These are phyloP conservation scores for Saccharomyces hybrid DNA, from an alignment of 1,139 yeast genomes.

Conservation along the genomic window DNA sequence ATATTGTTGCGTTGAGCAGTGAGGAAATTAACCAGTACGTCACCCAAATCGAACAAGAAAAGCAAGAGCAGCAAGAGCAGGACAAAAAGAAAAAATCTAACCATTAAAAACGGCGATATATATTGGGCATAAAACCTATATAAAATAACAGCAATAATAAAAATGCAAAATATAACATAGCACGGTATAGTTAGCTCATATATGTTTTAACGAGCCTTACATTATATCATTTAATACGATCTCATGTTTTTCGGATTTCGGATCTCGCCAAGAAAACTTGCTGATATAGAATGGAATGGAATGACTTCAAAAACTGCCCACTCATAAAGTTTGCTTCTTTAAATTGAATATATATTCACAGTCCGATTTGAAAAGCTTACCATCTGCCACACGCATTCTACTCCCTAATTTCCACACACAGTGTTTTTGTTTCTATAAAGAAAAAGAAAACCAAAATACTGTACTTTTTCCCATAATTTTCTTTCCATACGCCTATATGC, in stretches of 20 bases:
- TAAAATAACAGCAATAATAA: background rate
- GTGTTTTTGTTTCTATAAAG: background rate
- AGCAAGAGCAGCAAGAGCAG: constrained; percentile 64
- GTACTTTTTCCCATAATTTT: background rate
- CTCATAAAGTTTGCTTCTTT: background rate
- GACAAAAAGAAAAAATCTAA: constrained; percentile 57
- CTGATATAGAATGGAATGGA: background rate
- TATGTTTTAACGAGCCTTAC: background rate
- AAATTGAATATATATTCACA: background rate
- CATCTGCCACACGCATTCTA: background rate
- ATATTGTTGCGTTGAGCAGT: constrained; percentile 48
- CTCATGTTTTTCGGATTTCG: background rate
- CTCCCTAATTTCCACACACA: background rate
- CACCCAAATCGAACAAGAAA: constrained; percentile 80
- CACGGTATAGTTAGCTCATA: background rate
- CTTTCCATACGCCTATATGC: background rate
- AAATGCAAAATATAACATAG: background rate
- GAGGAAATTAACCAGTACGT: constrained; percentile 75
- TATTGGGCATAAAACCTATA: background rate
- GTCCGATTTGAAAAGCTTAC: background rate
- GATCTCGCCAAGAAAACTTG: background rate
- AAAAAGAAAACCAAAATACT: background rate
- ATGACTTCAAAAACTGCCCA: background rate
- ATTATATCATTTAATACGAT: background rate
- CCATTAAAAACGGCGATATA: constrained; percentile 1